Percentiles rank a stretch among this genome's conserved stretches.
Conservation (phyloP, 2,329 filamentous ascomycete species). For the Septoria linicola region DNA sequence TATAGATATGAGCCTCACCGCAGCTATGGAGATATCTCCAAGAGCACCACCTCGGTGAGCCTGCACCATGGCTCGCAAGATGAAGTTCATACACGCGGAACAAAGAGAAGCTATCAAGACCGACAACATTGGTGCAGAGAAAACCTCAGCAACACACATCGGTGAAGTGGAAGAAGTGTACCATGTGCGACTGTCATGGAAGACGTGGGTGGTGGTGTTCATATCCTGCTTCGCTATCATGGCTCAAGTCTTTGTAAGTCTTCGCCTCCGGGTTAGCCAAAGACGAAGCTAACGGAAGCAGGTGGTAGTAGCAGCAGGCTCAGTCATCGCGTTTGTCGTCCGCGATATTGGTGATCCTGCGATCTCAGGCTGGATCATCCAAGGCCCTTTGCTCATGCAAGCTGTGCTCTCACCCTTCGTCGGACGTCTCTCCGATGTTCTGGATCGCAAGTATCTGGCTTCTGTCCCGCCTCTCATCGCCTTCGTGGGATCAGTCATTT, state of each 20-base stretch:
- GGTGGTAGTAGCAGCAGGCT: conserved; percentile 57
- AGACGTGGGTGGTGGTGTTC: conserved; percentile 54
- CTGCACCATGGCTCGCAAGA: no score
- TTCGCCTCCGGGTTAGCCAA: no score
- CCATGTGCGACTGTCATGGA: conserved; percentile 55
- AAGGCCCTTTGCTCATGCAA: conserved; percentile 60
- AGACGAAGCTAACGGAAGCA: no score
- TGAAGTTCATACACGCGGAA: no score
- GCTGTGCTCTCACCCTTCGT: conserved; percentile 57
- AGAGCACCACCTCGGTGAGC: no score
- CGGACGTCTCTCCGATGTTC: conserved; percentile 57
- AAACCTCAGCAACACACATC: no score
- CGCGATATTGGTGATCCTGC: conserved; percentile 50
- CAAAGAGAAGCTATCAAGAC: no score
- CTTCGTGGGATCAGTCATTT: conserved; percentile 53
- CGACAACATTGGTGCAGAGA: no score
- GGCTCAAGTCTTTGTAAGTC: conserved; percentile 57
- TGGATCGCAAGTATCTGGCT: conserved; percentile 56
- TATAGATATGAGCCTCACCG: no score
- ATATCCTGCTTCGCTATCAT: conserved; percentile 55
- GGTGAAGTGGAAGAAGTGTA: conserved; percentile 4
- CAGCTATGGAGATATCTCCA: no score
- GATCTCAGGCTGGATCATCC: conserved; percentile 58
- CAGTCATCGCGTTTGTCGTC: conserved; percentile 57
- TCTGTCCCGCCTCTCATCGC: conserved; percentile 55